A percentile compares a stretch with the other conserved stretches of the same genome.
Conservation (phyloP, 1,139 yeast genomes). For the Debaryomycetaceae sp. region DNA sequence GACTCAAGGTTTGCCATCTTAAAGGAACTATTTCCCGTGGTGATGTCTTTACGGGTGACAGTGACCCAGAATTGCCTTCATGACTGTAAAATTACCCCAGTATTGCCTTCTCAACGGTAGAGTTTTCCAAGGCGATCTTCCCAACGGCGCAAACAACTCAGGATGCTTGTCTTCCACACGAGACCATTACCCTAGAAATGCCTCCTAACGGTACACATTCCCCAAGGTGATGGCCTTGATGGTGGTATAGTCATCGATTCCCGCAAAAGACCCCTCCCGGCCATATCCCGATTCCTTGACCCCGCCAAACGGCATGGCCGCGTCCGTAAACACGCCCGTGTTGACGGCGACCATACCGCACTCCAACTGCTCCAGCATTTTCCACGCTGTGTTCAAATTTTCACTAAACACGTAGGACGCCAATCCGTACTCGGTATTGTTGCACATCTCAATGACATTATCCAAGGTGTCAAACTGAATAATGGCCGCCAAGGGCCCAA, state of each 20-base stretch:
- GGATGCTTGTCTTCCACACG: too few relatives aligned
- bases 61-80: too few relatives aligned
- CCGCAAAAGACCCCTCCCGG: slow-evolving; percentile 70
- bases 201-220: slow-evolving; percentile 14
- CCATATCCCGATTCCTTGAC: slow-evolving; percentile 74
- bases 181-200: too few relatives aligned
- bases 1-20: too few relatives aligned
- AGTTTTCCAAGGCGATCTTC: too few relatives aligned
- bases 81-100: too few relatives aligned
- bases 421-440: slow-evolving; percentile 59
- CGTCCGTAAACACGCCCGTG: slow-evolving; percentile 63
- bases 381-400: slow-evolving; percentile 20
- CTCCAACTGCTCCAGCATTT: slow-evolving; percentile 58
- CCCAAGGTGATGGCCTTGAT: slow-evolving; percentile 53
- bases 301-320: slow-evolving; percentile 73
- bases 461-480: slow-evolving; percentile 54
- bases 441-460: slow-evolving; percentile 61
- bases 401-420: slow-evolving; percentile 75
- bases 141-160: too few relatives aligned
- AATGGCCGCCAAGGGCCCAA: slow-evolving; percentile 83
- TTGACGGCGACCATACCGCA: slow-evolving; percentile 79
- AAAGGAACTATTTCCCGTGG: too few relatives aligned
- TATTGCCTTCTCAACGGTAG: too few relatives aligned
- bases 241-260: slow-evolving; percentile 62
- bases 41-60: too few relatives aligned